Evolutionary conservation across 768 basidiomycete genomes (phyloP).

Genomic region (Sporobolomyces phaffii): DNA sequence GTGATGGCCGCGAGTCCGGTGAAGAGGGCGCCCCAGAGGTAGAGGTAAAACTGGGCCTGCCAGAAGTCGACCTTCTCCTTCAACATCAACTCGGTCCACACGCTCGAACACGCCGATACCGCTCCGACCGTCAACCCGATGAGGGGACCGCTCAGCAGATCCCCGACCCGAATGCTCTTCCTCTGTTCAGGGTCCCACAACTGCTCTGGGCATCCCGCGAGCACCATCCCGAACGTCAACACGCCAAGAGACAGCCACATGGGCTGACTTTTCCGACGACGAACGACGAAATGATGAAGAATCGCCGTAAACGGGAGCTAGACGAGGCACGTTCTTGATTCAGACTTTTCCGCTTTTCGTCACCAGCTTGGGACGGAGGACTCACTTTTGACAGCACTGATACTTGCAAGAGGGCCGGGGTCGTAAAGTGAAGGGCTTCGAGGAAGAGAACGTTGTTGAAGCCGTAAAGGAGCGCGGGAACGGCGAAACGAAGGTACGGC

Average conservation of each 20-base stretch:
- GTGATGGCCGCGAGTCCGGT: neutral
- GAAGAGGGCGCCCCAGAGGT: slow-evolving; percentile 16
- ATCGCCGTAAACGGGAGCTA: slow-evolving; percentile 30
- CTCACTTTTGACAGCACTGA: slow-evolving; percentile 19
- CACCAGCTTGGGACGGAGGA: neutral
- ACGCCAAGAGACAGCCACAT: slow-evolving; percentile 24
- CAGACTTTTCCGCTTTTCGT: too few relatives aligned
- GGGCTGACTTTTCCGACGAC: neutral
- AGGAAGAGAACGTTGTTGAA: slow-evolving; percentile 28
- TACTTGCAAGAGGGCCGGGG: slow-evolving; percentile 20
- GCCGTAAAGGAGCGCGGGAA: slow-evolving; percentile 16
- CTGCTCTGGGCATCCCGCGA: slow-evolving; percentile 11
- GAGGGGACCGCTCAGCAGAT: slow-evolving; percentile 1
- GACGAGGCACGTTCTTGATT: too few relatives aligned
- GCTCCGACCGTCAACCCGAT: slow-evolving; percentile 19
- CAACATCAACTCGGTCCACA: slow-evolving; percentile 17
- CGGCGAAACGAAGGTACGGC: slow-evolving; percentile 14
- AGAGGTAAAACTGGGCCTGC: slow-evolving; percentile 20
- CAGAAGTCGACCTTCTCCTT: slow-evolving; percentile 20
- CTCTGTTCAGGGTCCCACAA: slow-evolving; percentile 10
- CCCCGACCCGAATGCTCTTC: neutral
- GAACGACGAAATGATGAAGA: slow-evolving; percentile 21
- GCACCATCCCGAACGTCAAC: slow-evolving; percentile 4
- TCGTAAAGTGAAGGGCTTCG: slow-evolving; percentile 10
- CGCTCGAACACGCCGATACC: slow-evolving; percentile 7